Evolutionary conservation across 257 asterid species (phyloP).

Genomic region (Verbascum thapsus): DNA sequence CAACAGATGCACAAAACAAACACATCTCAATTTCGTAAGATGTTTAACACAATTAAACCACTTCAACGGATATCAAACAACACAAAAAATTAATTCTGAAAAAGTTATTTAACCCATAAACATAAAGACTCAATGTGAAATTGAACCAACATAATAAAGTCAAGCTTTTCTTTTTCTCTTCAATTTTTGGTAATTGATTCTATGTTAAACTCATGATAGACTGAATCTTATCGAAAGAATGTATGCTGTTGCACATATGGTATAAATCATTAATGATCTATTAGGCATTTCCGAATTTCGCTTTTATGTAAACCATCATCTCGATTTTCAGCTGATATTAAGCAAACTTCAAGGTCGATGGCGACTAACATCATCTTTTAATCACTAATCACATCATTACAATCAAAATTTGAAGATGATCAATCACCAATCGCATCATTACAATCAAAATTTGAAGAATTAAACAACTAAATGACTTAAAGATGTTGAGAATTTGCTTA

Average conservation of each 20-base stretch:
- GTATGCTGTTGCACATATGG: background rate
- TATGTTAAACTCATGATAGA: constrained; percentile 7
- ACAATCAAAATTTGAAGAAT: constrained; percentile 14
- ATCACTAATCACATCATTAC: constrained; percentile 1
- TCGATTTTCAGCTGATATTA: no score
- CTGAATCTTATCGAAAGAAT: background rate
- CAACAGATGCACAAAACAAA: constrained; percentile 9
- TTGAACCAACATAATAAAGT: constrained; percentile 11
- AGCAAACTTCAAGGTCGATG: no score
- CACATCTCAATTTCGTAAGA: no score
- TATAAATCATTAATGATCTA: background rate
- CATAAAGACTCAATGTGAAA: background rate
- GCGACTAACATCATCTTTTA: no score
- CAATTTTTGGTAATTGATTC: background rate
- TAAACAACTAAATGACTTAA: background rate
- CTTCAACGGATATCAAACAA: background rate
- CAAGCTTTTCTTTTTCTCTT: no score
- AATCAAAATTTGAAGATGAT: constrained; percentile 7
- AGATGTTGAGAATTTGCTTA: no score
- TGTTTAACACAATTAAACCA: background rate
- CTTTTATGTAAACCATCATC: no score
- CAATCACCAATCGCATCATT: background rate
- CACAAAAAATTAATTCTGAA: background rate
- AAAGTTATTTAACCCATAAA: background rate
- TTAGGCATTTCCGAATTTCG: no score